Conservation (phyloP, 495 filamentous ascomycete genomes). For the Penicillium odoratum region DNA sequence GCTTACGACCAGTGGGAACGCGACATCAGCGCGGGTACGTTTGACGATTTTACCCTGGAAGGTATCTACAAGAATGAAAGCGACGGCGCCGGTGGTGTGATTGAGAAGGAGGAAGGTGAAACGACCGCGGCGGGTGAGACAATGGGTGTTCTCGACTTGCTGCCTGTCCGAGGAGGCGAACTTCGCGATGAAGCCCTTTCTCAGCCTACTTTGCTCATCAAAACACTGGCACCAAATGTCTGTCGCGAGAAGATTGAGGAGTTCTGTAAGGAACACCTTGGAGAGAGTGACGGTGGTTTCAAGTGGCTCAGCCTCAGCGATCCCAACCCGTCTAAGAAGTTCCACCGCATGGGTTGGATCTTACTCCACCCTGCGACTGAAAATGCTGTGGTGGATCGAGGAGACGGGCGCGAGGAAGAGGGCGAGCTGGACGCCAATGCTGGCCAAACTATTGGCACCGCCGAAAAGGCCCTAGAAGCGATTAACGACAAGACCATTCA, state of each 20-base stretch:
- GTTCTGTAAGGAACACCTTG: conserved; percentile 89
- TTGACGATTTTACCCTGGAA: conserved; percentile 94
- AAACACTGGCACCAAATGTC: conserved; percentile 95
- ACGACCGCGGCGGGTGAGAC: conserved; percentile 88
- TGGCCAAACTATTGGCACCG: conserved; percentile 48
- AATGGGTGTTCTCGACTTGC: conserved; percentile 83
- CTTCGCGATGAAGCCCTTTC: conserved; percentile 78
- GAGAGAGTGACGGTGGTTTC: conserved; percentile 81
- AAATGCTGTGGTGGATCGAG: conserved; percentile 50
- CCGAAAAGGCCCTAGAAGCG: conserved; percentile 83
- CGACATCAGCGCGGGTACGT: conserved; percentile 76
- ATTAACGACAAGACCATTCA: conserved; percentile 97
- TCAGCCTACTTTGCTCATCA: conserved; percentile 92
- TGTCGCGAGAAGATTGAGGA: conserved; percentile 90
- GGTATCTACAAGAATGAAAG: conserved; percentile 93
- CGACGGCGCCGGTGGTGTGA: conserved; percentile 79
- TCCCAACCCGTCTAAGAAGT: conserved; percentile 94
- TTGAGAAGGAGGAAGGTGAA: conserved; percentile 95
- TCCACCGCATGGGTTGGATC: conserved; percentile 97
- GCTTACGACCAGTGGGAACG: conserved; percentile 81
- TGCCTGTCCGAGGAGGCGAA: conserved; percentile 76
- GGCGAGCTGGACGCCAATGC: conserved; percentile 49
- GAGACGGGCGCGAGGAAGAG: conserved; percentile 66
- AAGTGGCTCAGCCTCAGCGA: conserved; percentile 93
- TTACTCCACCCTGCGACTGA: conserved; percentile 82